Conservation (phyloP, 2,329 filamentous ascomycete genomes). For the Chrysoporthe puriensis region DNA sequence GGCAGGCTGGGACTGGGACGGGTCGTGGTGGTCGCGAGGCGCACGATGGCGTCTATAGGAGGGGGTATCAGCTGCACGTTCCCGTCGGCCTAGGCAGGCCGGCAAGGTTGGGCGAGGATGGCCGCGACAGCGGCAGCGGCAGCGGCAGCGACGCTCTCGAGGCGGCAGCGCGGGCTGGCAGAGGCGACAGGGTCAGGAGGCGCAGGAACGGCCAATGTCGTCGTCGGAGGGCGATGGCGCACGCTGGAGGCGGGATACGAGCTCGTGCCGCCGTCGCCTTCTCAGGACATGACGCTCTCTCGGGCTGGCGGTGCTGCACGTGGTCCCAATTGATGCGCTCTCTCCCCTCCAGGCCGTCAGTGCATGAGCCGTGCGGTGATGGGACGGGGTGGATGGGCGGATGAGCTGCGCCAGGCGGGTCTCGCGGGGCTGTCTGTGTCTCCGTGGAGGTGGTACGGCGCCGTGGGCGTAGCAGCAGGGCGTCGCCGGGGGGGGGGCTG, state of each 20-base stretch:
- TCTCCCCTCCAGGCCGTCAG: background rate
- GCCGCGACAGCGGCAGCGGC: too few relatives aligned
- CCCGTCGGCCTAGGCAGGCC: constrained; percentile 34
- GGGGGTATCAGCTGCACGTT: constrained; percentile 37
- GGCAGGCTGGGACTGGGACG: constrained; percentile 22
- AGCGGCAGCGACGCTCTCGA: constrained; percentile 10
- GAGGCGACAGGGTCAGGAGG: background rate
- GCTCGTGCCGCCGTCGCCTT: background rate
- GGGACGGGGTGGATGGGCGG: too few relatives aligned
- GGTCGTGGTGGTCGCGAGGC: constrained; percentile 18
- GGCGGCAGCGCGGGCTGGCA: background rate
- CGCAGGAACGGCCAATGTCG: constrained; percentile 15
- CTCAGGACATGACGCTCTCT: background rate
- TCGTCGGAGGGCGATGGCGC: constrained; percentile 1
- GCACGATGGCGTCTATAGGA: constrained; percentile 33
- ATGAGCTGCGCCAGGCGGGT: background rate
- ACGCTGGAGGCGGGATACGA: background rate
- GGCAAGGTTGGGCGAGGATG: constrained; percentile 27
- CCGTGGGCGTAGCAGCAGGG: background rate
- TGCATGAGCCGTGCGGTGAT: background rate
- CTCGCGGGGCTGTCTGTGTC: background rate
- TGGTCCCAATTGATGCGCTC: constrained; percentile 1
- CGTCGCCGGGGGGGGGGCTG: background rate
- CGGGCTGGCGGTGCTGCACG: background rate
- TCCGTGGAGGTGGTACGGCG: background rate